These are phyloP conservation scores for Hippophae rhamnoides DNA, from an alignment of 306 rosid species.

Conservation along the genomic window DNA sequence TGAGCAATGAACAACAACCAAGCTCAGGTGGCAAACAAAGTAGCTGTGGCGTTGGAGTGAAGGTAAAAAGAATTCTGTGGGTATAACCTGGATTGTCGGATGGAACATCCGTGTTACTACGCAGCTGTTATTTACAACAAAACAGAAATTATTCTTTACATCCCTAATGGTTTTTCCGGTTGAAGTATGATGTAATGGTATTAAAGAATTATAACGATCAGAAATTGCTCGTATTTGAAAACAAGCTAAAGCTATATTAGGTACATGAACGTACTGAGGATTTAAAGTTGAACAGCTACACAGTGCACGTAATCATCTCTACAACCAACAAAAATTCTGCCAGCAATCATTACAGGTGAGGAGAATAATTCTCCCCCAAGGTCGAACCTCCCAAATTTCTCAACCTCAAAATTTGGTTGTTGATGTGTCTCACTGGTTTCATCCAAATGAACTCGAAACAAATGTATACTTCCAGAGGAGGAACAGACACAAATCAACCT, in stretches of 20 bases:
- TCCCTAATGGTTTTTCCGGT: too few species aligned
- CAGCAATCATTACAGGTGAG: constrained; percentile 78
- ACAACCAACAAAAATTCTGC: constrained; percentile 71
- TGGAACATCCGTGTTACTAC: too few species aligned
- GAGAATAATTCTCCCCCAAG: constrained; percentile 68
- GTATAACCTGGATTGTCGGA: too few species aligned
- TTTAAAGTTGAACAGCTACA: constrained; percentile 21
- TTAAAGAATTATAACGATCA: too few species aligned
- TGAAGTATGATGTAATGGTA: too few species aligned
- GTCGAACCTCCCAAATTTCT: constrained; percentile 48
- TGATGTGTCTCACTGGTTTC: constrained; percentile 1
- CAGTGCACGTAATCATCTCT: constrained; percentile 77
- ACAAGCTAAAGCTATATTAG: too few species aligned
- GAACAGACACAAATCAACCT: constrained; percentile 73
- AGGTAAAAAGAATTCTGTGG: too few species aligned
- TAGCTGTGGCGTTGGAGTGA: too few species aligned
- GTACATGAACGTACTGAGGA: background rate
- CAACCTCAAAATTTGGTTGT: constrained; percentile 24
- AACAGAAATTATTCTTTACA: background rate
- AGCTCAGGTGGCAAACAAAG: too few species aligned
- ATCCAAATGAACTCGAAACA: constrained; percentile 41
- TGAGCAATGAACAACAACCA: too few species aligned
- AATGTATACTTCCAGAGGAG: constrained; percentile 55
- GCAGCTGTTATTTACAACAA: too few species aligned
- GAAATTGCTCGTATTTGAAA: too few species aligned